Conservation (phyloP, 2,329 filamentous ascomycete genomes). For the Trichocomaceae sp. region DNA sequence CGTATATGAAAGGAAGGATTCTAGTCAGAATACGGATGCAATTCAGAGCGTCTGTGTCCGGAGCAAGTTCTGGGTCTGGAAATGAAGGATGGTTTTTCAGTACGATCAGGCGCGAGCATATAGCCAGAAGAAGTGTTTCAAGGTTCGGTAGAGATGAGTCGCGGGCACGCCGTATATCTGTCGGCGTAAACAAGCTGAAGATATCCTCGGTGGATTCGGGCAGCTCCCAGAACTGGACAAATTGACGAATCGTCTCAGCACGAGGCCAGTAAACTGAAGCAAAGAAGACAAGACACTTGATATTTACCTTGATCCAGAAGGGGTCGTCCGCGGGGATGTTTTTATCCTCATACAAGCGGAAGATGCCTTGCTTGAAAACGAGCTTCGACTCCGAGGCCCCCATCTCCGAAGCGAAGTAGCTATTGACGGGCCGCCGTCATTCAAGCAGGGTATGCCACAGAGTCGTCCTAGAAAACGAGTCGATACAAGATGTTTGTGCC, state of each 20-base stretch:
- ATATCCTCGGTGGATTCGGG: slow-evolving; percentile 94
- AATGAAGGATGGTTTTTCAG: slow-evolving; percentile 87
- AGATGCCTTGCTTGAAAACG: slow-evolving; percentile 97
- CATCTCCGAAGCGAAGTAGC: slow-evolving; percentile 51
- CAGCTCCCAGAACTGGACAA: slow-evolving; percentile 85
- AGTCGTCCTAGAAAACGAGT: not conserved
- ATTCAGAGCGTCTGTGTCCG: slow-evolving; percentile 82
- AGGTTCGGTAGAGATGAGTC: slow-evolving; percentile 81
- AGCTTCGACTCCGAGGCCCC: slow-evolving; percentile 98
- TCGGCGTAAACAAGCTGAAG: slow-evolving; percentile 87
- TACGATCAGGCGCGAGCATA: slow-evolving; percentile 74
- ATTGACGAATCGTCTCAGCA: not conserved
- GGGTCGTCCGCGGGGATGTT: slow-evolving; percentile 79
- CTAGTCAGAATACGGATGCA: slow-evolving; percentile 88
- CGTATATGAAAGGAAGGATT: slow-evolving; percentile 84
- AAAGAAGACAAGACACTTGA: not conserved
- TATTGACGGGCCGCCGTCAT: slow-evolving; percentile 20
- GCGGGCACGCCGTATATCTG: slow-evolving; percentile 79
- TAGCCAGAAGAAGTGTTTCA: slow-evolving; percentile 76
- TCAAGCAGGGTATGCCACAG: not conserved
- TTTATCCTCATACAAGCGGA: slow-evolving; percentile 85
- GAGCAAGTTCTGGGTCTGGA: slow-evolving; percentile 76
- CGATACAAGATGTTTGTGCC: not conserved
- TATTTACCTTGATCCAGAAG: slow-evolving; percentile 86
- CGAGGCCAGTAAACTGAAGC: not conserved